Percentiles rank a stretch among this genome's conserved stretches.
phyloP scores from a whole-genome alignment of 768 basidiomycete genomes.

The Rhodotorula babjevae region DNA sequence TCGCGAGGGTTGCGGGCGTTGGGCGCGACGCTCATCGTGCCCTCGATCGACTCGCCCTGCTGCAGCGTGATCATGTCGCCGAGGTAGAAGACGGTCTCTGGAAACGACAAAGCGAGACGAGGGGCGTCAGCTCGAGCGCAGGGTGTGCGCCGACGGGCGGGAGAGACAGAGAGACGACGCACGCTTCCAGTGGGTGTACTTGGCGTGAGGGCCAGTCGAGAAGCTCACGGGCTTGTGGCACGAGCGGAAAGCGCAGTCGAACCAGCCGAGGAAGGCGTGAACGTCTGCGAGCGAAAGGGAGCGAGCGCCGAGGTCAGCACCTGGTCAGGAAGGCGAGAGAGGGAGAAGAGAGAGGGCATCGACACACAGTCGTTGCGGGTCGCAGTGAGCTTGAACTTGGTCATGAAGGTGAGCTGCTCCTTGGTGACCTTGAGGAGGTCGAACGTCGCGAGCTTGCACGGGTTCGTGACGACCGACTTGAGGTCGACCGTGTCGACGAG shows the following conservation, averaged over 20 bases:
- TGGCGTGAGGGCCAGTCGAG: slow-evolving; percentile 94
- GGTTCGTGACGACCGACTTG: slow-evolving; percentile 89
- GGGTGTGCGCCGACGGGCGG: neutral
- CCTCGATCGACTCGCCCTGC: slow-evolving; percentile 62
- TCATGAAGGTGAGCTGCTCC: slow-evolving; percentile 83
- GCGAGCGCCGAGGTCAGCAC: neutral
- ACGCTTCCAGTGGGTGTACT: slow-evolving; percentile 54
- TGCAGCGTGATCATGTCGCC: slow-evolving; percentile 64
- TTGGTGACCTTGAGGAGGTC: slow-evolving; percentile 86
- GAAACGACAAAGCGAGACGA: too few species aligned
- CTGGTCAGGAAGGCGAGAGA: too few species aligned
- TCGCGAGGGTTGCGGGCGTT: slow-evolving; percentile 92
- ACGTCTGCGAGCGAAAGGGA: slow-evolving; percentile 57
- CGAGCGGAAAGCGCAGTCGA: slow-evolving; percentile 90
- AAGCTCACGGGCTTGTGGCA: slow-evolving; percentile 94
- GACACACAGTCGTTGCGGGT: slow-evolving; percentile 85
- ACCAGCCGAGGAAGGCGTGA: slow-evolving; percentile 99
- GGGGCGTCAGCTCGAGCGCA: too few species aligned
- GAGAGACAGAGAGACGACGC: neutral
- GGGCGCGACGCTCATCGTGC: slow-evolving; percentile 71
- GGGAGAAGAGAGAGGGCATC: neutral
- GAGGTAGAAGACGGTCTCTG: slow-evolving; percentile 98
- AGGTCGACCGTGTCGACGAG: slow-evolving; percentile 98
- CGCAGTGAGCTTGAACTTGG: slow-evolving; percentile 70
- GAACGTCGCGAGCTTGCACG: slow-evolving; percentile 86